Conservation (phyloP, 2,329 filamentous ascomycete genomes). For the Orbilia blumenaviensis region DNA sequence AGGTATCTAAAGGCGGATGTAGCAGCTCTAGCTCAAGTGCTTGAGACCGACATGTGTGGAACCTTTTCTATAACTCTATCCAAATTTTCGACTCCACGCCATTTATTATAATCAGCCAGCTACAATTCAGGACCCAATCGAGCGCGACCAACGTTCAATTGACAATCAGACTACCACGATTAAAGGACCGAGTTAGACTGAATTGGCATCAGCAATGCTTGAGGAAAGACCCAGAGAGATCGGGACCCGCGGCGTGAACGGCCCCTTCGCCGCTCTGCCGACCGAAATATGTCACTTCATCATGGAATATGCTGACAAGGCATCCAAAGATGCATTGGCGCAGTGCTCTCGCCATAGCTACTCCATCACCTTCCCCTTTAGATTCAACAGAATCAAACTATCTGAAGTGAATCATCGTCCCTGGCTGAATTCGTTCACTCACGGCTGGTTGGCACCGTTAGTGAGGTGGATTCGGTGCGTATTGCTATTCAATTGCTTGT, state of each 20-base stretch:
- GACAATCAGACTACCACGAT: no score
- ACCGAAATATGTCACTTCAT: conserved; percentile 5
- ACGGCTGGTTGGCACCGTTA: neutral
- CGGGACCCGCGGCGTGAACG: neutral
- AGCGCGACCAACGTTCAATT: no score
- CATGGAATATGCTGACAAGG: neutral
- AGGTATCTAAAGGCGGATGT: no score
- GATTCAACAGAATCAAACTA: neutral
- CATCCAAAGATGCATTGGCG: neutral
- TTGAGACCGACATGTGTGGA: no score
- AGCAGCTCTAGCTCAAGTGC: neutral
- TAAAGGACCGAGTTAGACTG: no score
- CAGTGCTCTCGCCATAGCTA: conserved; percentile 1
- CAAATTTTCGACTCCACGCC: no score
- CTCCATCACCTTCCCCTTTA: neutral
- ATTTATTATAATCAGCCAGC: no score
- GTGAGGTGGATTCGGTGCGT: neutral
- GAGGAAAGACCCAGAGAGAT: neutral
- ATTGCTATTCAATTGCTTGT: no score
- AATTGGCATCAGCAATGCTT: no score
- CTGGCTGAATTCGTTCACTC: neutral
- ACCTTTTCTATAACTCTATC: no score
- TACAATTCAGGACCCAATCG: no score
- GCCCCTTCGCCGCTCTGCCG: neutral
- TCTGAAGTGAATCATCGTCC: neutral